Evolutionary conservation across 1,139 yeast species (phyloP).

Genomic region (Kodamaea plutei): DNA sequence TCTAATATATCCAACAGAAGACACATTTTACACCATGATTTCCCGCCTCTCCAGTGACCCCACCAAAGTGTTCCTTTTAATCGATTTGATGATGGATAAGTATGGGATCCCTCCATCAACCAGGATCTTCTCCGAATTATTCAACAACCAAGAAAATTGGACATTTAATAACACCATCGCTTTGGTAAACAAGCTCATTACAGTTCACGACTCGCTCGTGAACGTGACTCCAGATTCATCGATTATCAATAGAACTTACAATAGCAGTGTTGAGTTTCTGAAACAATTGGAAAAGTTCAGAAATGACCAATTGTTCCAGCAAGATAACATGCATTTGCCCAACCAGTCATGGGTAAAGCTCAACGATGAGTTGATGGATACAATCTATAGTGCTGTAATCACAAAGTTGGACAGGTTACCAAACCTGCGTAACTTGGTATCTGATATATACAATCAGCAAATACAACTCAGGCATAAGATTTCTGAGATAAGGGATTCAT

Average conservation of each 20-base stretch:
- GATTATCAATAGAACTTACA: conserved; percentile 6
- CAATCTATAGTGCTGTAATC: conserved; percentile 15
- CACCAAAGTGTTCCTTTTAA: conserved; percentile 12
- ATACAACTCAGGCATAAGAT: conserved; percentile 2
- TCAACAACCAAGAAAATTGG: conserved; percentile 9
- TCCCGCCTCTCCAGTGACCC: neutral
- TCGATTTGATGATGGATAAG: conserved; percentile 16
- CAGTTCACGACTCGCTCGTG: conserved; percentile 18
- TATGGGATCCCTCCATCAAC: conserved; percentile 27
- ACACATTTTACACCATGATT: conserved; percentile 18
- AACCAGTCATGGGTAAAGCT: conserved; percentile 21
- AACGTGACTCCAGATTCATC: conserved; percentile 19
- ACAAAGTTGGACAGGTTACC: conserved; percentile 10
- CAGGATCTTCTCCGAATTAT: conserved; percentile 17
- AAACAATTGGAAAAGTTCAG: conserved; percentile 15
- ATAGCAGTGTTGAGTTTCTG: conserved; percentile 11
- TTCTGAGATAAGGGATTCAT: conserved; percentile 7
- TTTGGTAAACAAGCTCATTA: conserved; percentile 16
- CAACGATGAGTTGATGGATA: conserved; percentile 16
- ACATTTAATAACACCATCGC: conserved; percentile 11
- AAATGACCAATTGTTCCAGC: conserved; percentile 6
- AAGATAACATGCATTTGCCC: conserved; percentile 7
- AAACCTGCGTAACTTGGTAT: conserved; percentile 9
- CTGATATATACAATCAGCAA: conserved; percentile 10
- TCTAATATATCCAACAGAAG: conserved; percentile 21